A percentile compares a stretch with the other conserved stretches of the same genome.
Conservation (phyloP, 2,329 filamentous ascomycete species). For the Fusarium newnesense region DNA sequence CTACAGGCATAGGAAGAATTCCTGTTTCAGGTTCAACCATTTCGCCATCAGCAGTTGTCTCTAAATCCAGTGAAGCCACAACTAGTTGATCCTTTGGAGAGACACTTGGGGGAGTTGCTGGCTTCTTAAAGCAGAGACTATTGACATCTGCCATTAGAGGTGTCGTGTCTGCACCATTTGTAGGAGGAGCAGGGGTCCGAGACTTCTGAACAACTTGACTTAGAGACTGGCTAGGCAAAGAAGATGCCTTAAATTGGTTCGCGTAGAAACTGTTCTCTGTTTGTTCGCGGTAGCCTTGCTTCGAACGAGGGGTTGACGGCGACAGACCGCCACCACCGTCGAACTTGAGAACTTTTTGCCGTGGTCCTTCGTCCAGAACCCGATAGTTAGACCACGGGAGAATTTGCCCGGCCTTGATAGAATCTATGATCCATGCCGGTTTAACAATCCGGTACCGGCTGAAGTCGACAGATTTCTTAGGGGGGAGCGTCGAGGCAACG, state of each 20-base stretch:
- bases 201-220: constrained; percentile 45
- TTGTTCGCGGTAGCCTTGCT: constrained; percentile 80
- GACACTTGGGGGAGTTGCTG: neutral
- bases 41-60: neutral
- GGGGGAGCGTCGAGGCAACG: constrained; percentile 88
- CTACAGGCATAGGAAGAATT: neutral
- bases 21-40: neutral
- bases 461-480: constrained; percentile 93
- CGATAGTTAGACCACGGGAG: constrained; percentile 89
- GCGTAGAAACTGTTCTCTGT: constrained; percentile 86
- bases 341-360: constrained; percentile 79
- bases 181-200: constrained; percentile 33
- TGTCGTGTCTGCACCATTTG: neutral
- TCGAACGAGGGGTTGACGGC: constrained; percentile 67
- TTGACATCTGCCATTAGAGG: neutral
- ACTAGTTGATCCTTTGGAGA: neutral
- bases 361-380: constrained; percentile 83
- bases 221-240: constrained; percentile 43
- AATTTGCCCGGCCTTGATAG: constrained; percentile 80
- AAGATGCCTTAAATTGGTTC: constrained; percentile 67
- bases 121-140: neutral
- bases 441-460: constrained; percentile 90
- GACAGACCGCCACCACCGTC: constrained; percentile 72
- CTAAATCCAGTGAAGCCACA: neutral
- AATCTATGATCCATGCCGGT: constrained; percentile 93